Conservation (phyloP, 345 rosid genomes). For the Eucalyptus erythrocorys region DNA sequence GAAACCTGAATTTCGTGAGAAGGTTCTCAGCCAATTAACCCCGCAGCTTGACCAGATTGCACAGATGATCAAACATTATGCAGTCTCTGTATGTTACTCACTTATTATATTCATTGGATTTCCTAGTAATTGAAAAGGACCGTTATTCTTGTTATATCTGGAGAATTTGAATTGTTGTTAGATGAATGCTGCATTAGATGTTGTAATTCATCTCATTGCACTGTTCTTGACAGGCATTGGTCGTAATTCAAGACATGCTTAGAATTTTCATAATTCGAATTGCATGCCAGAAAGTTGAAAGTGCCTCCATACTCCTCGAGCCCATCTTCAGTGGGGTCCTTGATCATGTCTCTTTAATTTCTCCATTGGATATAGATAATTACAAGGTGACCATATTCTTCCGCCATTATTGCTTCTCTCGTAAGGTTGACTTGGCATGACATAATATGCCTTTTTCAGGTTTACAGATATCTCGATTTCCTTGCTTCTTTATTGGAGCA, state of each 20-base stretch:
- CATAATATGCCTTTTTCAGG: slow-evolving; percentile 27
- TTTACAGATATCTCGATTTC: slow-evolving; percentile 62
- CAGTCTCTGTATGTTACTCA: slow-evolving; percentile 64
- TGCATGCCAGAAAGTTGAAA: slow-evolving; percentile 63
- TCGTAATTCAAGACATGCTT: slow-evolving; percentile 91
- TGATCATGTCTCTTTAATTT: slow-evolving; percentile 27
- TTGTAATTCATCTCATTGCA: not conserved
- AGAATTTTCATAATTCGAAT: slow-evolving; percentile 80
- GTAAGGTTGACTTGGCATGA: not conserved
- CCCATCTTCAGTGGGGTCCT: slow-evolving; percentile 65
- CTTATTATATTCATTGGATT: not conserved
- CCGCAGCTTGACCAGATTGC: slow-evolving; percentile 87
- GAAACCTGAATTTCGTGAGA: slow-evolving; percentile 57
- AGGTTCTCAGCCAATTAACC: slow-evolving; percentile 61
- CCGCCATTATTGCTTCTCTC: not conserved
- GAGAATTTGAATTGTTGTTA: not conserved
- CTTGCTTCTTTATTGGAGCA: slow-evolving; percentile 78
- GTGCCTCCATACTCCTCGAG: slow-evolving; percentile 59
- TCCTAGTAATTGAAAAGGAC: not conserved
- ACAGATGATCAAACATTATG: slow-evolving; percentile 79
- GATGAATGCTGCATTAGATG: not conserved
- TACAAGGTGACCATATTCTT: slow-evolving; percentile 53
- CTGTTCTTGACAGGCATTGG: slow-evolving; percentile 46
- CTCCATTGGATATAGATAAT: slow-evolving; percentile 46
- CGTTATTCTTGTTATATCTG: not conserved